These are phyloP conservation scores for Alisma plantagoaquatica DNA, from an alignment of 106 monocot genomes.

Conservation along the genomic window DNA sequence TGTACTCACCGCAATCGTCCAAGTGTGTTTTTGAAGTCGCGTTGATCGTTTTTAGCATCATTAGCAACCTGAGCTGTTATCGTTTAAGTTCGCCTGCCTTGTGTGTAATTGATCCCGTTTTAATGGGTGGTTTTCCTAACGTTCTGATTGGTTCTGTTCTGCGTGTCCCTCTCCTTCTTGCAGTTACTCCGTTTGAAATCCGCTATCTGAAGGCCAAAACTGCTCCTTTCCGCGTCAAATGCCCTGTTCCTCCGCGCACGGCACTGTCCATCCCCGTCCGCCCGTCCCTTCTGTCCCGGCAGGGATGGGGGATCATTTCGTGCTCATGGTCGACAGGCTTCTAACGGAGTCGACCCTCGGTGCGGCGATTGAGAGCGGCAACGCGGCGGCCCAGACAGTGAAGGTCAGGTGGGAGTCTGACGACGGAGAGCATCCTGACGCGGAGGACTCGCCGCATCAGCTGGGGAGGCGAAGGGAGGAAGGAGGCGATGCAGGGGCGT, in stretches of 20 bases:
- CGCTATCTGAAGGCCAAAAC: too few species aligned
- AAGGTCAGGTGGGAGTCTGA: too few species aligned
- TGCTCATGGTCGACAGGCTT: conserved; percentile 53
- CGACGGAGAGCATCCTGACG: not conserved
- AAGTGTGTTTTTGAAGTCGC: too few species aligned
- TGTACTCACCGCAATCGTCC: too few species aligned
- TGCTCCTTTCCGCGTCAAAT: too few species aligned
- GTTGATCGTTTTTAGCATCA: too few species aligned
- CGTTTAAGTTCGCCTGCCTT: too few species aligned
- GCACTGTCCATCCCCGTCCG: not conserved
- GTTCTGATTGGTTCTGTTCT: not conserved
- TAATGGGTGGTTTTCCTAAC: not conserved
- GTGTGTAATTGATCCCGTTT: not conserved
- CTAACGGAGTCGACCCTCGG: conserved; percentile 57
- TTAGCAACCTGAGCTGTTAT: too few species aligned
- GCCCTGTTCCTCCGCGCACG: too few species aligned
- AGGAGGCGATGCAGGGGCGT: not conserved
- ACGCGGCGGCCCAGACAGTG: not conserved
- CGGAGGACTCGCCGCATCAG: too few species aligned
- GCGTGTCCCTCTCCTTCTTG: not conserved
- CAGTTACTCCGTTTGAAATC: not conserved
- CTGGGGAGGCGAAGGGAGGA: too few species aligned
- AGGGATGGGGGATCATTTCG: conserved; percentile 63
- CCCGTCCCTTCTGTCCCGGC: not conserved
- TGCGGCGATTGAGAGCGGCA: conserved; percentile 30